Evolutionary conservation across 495 filamentous ascomycete species (phyloP).

Genomic region (Entonaema liquescens): DNA sequence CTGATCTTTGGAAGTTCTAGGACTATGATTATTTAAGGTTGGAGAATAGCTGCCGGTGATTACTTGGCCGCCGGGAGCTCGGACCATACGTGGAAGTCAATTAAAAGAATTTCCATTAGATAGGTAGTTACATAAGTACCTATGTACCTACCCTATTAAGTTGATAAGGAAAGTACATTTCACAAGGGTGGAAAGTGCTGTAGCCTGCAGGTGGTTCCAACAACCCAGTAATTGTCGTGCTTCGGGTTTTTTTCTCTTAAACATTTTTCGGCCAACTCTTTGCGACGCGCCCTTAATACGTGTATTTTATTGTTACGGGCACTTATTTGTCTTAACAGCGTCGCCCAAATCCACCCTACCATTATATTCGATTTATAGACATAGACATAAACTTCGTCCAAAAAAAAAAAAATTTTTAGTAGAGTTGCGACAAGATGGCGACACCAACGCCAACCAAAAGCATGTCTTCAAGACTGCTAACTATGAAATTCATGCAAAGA

Average conservation of each 20-base stretch:
- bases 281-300: not conserved
- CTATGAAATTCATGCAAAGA: conserved; percentile 99
- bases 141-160: not conserved
- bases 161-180: not conserved
- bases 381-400: not conserved
- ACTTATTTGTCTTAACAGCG: not conserved
- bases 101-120: conserved; percentile 3
- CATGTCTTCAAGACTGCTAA: conserved; percentile 90
- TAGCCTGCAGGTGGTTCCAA: no score
- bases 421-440: conserved; percentile 46
- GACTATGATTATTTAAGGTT: conserved; percentile 55
- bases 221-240: not conserved
- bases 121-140: not conserved
- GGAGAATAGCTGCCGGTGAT: conserved; percentile 49
- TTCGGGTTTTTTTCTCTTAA: not conserved
- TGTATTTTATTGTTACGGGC: not conserved
- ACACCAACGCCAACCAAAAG: conserved; percentile 63
- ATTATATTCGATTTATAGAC: not conserved
- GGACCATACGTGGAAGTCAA: conserved; percentile 18
- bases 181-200: not conserved
- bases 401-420: not conserved
- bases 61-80: conserved; percentile 48
- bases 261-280: not conserved
- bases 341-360: not conserved
- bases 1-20: conserved; percentile 54